Evolutionary conservation across 176 grass and related monocot species (phyloP).

Genomic region (Areca catechu): DNA sequence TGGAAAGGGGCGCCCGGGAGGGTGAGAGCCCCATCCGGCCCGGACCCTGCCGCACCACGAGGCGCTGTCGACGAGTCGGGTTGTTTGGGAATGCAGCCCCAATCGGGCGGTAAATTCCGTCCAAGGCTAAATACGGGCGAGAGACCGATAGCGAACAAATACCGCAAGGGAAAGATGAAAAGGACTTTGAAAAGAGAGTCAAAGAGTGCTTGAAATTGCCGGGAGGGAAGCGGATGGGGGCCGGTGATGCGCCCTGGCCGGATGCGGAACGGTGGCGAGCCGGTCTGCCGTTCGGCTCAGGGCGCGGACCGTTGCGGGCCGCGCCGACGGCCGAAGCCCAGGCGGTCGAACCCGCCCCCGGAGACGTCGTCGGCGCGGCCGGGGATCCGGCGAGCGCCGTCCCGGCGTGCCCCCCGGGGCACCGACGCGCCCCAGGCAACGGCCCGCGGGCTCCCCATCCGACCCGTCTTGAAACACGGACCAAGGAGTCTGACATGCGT

Average conservation of each 20-base stretch:
- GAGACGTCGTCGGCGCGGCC: no score
- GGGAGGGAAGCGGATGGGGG: constrained; percentile 76
- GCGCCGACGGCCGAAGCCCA: no score
- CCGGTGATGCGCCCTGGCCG: constrained; percentile 35
- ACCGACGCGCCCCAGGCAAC: background rate
- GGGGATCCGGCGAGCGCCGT: no score
- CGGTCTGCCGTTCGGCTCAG: no score
- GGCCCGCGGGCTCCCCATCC: constrained; percentile 32
- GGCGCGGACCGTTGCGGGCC: no score
- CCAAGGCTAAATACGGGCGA: constrained; percentile 55
- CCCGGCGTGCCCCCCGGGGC: no score
- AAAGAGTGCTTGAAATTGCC: constrained; percentile 85
- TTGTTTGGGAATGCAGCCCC: no score
- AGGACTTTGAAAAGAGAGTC: constrained; percentile 88
- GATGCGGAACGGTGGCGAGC: background rate
- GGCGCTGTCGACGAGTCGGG: no score
- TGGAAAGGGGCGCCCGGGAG: no score
- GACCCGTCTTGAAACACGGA: constrained; percentile 38
- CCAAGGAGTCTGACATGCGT: constrained; percentile 40
- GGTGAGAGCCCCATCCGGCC: no score
- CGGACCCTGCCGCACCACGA: no score
- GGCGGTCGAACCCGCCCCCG: no score
- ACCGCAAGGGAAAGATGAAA: constrained; percentile 67
- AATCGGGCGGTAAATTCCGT: constrained; percentile 41
- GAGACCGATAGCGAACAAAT: constrained; percentile 66